Evolutionary conservation across 257 asterid species (phyloP).

Genomic region (Solanum stenotomum): DNA sequence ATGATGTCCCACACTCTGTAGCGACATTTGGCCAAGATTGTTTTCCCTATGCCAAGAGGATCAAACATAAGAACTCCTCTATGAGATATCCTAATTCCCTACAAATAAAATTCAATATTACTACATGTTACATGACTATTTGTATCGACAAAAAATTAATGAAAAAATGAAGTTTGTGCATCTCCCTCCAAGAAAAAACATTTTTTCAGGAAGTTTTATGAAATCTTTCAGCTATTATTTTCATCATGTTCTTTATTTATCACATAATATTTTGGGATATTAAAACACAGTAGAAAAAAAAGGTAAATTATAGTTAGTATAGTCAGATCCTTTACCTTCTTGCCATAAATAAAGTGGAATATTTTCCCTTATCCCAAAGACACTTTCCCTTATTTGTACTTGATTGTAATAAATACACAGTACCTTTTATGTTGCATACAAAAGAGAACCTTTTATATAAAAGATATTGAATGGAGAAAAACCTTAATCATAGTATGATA

Average conservation of each 20-base stretch:
- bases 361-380: not conserved
- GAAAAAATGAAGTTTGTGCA: not conserved
- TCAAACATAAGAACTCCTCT: not conserved
- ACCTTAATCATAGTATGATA: not conserved
- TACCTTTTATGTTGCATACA: not conserved
- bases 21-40: not conserved
- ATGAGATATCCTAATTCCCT: constrained; percentile 12
- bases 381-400: not conserved
- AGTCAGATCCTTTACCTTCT: not conserved
- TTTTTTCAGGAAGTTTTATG: not conserved
- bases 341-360: not conserved
- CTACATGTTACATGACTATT: not conserved
- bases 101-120: not conserved
- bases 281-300: too few species aligned
- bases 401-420: too few species aligned
- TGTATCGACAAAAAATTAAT: not conserved
- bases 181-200: not conserved
- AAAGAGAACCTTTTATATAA: not conserved
- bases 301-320: not conserved
- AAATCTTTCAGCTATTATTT: not conserved
- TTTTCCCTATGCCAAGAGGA: not conserved
- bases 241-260: not conserved
- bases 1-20: too few species aligned
- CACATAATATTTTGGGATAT: not conserved
- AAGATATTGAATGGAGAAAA: not conserved